Evolutionary conservation across 1,284 basidiomycete species (phyloP).

Genomic region (Leccinum subfulvum): DNA sequence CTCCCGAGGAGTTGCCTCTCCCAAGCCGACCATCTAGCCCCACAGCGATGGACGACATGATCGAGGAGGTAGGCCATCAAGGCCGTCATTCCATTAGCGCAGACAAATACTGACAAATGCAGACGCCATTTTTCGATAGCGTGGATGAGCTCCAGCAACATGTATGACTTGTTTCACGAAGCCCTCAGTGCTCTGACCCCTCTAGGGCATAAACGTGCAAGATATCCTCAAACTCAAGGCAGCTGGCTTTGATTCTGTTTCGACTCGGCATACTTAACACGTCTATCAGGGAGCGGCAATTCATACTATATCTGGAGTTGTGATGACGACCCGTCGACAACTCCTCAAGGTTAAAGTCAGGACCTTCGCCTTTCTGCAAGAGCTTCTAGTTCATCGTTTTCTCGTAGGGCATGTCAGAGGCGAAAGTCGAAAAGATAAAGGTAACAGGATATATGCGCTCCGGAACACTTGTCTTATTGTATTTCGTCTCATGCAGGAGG

Average conservation of each 20-base stretch:
- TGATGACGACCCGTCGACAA: conserved; percentile 83
- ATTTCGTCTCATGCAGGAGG: conserved; percentile 56
- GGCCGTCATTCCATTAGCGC: neutral
- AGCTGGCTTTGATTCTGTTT: conserved; percentile 2
- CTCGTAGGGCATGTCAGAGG: conserved; percentile 76
- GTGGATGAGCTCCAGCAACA: conserved; percentile 89
- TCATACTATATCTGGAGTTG: conserved; percentile 78
- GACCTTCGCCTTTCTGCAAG: conserved; percentile 14
- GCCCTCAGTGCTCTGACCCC: conserved; percentile 4
- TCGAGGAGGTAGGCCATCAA: conserved; percentile 39
- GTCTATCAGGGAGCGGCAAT: conserved; percentile 62
- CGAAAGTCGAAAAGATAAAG: conserved; percentile 96
- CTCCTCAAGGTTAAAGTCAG: conserved; percentile 87
- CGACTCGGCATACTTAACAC: conserved; percentile 2
- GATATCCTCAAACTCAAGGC: conserved; percentile 93
- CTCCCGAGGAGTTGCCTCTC: conserved; percentile 31
- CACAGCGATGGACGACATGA: conserved; percentile 36
- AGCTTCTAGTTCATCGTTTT: conserved; percentile 6
- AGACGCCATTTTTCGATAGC: conserved; percentile 69
- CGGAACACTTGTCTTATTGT: conserved; percentile 5
- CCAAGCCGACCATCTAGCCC: conserved; percentile 41
- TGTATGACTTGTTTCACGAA: conserved; percentile 42
- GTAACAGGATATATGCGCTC: conserved; percentile 40
- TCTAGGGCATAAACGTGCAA: conserved; percentile 89
- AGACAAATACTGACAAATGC: neutral